Conservation (phyloP, 805 yeast genomes). For the Wickerhamiella domercqiae region DNA sequence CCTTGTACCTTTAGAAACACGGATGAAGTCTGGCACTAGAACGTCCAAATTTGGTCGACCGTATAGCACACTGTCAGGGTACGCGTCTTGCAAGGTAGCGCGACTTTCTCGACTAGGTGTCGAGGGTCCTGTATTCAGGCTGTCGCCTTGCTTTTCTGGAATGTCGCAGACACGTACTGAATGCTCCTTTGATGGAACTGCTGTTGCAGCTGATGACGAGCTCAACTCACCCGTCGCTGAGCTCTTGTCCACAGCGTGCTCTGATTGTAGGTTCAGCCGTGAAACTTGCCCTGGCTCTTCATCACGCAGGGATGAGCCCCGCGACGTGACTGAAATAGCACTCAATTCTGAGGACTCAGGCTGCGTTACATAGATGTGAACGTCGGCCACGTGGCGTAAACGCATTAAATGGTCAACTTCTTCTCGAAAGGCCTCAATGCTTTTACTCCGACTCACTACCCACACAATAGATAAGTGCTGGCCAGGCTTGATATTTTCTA, state of each 20-base stretch:
- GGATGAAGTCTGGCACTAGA: conserved; percentile 12
- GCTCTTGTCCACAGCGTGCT: background rate
- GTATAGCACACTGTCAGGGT: conserved; percentile 5
- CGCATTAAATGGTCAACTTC: conserved; percentile 31
- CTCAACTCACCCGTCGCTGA: background rate
- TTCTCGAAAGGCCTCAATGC: conserved; percentile 36
- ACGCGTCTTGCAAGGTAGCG: background rate
- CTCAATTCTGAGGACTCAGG: conserved; percentile 2
- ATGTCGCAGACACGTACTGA: too few species aligned
- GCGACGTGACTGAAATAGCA: background rate
- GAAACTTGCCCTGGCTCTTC: background rate
- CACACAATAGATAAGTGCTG: conserved; percentile 15
- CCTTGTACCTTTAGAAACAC: conserved; percentile 24
- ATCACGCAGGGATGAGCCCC: background rate
- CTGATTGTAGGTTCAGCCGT: background rate
- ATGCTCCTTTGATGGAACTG: background rate
- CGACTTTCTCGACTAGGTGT: background rate
- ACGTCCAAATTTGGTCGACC: conserved; percentile 16
- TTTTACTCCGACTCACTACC: conserved; percentile 22
- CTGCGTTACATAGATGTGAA: conserved; percentile 12
- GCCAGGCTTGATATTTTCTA: conserved; percentile 6
- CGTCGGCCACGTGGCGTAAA: conserved; percentile 2
- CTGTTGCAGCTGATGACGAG: background rate
- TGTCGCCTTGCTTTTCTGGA: too few species aligned
- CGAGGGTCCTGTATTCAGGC: background rate